Evolutionary conservation across 2,329 filamentous ascomycete genomes (phyloP), one percentile per base, ranked within the genome.

Genomic region (Pseudocercospora vitis): DNA sequence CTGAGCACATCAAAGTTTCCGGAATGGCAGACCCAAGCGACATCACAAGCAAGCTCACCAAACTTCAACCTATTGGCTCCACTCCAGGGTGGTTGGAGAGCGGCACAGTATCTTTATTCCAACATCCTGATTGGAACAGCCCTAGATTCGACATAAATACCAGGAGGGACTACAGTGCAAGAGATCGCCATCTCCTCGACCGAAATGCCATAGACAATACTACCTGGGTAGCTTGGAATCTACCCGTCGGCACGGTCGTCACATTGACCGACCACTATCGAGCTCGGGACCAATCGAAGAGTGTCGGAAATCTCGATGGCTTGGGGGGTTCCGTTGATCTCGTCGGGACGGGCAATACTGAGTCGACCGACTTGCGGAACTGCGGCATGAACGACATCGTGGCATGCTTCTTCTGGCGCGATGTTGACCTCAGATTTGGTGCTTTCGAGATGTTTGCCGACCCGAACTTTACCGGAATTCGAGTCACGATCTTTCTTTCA

Each of bases 371-470:
- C 16, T 8, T 37, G 4, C 12, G 12, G 16, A 18, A 14, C 19
- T 18, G 12, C 33, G 33, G 33, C 32, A 39, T 50, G 47, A 40
- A 37, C 11, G 31, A 50, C 19, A 42, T n/a, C 12, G 18, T 50
- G 6, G 12, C 31, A 8, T 21, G 16, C 32, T 50, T 37, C 9
- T 50, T 50, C 47, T 50, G 47, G 47, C 47, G 47, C 23, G 28
- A 16, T 4, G 47, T 50, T 14, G 47, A 50, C 18, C 32, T 40
- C n/a, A 18, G n/a, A 7, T 21, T 16, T 12, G 47, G 47, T n/a
- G 47, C 47, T 16, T 11, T 50, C n/a, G 47, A 50, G 7, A n/a
- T 50, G 32, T 50, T 50, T 19, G 29, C 6, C 9, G 19, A 50
- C 19, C 19, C 32, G 9, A 16, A 39, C 29, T 50, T 50, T 26